Evolutionary conservation across 202 grass and related monocot species (phyloP).

Genomic region (Panicum virgatum): DNA sequence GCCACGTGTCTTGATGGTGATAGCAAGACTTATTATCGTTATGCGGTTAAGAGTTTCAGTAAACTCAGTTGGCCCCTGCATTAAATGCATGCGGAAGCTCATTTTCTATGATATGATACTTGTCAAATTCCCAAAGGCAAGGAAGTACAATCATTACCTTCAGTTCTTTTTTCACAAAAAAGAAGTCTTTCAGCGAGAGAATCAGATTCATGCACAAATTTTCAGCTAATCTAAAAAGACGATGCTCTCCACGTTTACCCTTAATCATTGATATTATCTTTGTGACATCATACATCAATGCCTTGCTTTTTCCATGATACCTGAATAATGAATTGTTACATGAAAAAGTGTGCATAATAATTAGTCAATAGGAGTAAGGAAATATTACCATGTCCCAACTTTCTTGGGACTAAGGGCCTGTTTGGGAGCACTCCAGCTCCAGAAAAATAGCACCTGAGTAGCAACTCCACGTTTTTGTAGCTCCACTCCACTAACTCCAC

Average conservation of each 20-base stretch:
- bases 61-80: constrained; percentile 95
- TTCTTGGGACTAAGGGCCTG: not conserved
- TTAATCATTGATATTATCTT: constrained; percentile 99
- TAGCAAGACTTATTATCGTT: constrained; percentile 99
- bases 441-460: too few species aligned
- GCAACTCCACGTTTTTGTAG: too few species aligned
- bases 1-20: constrained; percentile 97
- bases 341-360: constrained; percentile 19
- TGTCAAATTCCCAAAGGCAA: constrained; percentile 31
- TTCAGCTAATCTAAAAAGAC: constrained; percentile 94
- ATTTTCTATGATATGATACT: not conserved
- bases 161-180: constrained; percentile 97
- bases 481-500: too few species aligned
- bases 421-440: too few species aligned
- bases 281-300: constrained; percentile 99
- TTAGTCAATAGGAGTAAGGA: constrained; percentile 12
- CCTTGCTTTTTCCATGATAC: constrained; percentile 98
- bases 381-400: not conserved
- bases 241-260: constrained; percentile 92
- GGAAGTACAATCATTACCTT: constrained; percentile 59
- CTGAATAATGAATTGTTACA: constrained; percentile 40
- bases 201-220: constrained; percentile 99
- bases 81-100: constrained; percentile 22
- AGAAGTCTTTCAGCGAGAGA: constrained; percentile 96
- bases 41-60: constrained; percentile 98